phyloP scores from a whole-genome alignment of 805 yeast genomes.

The Debaryomyces tyrocola region DNA sequence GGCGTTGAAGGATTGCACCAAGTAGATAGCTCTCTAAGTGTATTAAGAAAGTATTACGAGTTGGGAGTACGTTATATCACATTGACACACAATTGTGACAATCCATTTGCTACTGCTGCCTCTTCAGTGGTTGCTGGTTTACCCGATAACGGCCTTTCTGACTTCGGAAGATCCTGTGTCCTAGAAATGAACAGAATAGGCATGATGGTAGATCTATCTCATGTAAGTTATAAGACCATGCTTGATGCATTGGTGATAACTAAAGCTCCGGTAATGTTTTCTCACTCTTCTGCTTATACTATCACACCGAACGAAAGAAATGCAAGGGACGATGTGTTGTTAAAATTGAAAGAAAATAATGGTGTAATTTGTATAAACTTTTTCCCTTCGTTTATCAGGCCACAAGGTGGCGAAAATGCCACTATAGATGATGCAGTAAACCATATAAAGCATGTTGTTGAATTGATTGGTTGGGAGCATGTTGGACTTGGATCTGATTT shows the following conservation, averaged over 20 bases:
- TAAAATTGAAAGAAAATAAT: conserved; percentile 36
- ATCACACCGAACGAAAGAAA: conserved; percentile 41
- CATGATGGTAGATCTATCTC: conserved; percentile 52
- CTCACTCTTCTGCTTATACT: conserved; percentile 47
- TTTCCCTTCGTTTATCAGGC: conserved; percentile 38
- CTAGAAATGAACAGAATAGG: conserved; percentile 54
- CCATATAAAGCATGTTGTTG: conserved; percentile 44
- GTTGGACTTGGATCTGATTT: conserved; percentile 54
- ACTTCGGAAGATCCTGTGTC: conserved; percentile 40
- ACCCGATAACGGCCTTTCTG: conserved; percentile 44
- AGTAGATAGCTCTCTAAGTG: conserved; percentile 49
- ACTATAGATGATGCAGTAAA: conserved; percentile 50
- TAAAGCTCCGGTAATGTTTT: conserved; percentile 48
- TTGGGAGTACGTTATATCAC: conserved; percentile 57
- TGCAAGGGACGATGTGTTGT: conserved; percentile 23
- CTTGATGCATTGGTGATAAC: conserved; percentile 39
- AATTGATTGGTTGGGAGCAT: conserved; percentile 50
- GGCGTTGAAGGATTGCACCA: conserved; percentile 54
- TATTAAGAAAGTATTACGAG: conserved; percentile 47
- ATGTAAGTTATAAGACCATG: conserved; percentile 51
- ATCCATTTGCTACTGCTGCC: conserved; percentile 59
- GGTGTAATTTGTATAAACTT: conserved; percentile 53
- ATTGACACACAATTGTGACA: conserved; percentile 55
- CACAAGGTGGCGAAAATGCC: conserved; percentile 16
- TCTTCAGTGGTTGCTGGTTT: conserved; percentile 46